A percentile compares a stretch with the other conserved stretches of the same genome.
These are phyloP conservation scores for Teunomyces funiuensis DNA, from an alignment of 805 yeast genomes.

Conservation along the genomic window DNA sequence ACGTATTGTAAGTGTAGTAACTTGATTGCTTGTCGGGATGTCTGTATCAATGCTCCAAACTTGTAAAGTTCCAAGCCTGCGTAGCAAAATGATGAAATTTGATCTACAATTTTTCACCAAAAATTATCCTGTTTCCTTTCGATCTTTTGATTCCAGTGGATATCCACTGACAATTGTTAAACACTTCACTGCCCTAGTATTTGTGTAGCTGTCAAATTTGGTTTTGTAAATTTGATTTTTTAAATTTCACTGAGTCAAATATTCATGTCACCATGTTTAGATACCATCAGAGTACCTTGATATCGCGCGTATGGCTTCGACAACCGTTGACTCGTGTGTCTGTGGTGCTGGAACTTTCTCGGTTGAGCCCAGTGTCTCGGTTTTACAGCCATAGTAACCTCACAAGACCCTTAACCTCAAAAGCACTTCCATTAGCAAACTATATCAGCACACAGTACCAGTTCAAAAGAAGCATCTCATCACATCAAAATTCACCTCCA, in stretches of 20 bases:
- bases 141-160: too few relatives aligned
- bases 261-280: background rate
- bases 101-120: background rate
- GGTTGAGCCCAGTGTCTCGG: background rate
- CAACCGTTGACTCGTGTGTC: background rate
- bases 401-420: background rate
- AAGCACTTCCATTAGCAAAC: background rate
- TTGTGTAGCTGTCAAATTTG: background rate
- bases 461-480: background rate
- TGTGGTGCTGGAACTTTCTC: background rate
- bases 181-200: too few relatives aligned
- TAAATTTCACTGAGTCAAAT: background rate
- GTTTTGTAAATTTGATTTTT: slow-evolving; percentile 1
- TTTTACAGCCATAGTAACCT: background rate
- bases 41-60: background rate
- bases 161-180: too few relatives aligned
- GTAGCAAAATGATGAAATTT: too few relatives aligned
- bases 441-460: background rate
- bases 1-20: too few relatives aligned
- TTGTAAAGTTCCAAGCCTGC: too few relatives aligned
- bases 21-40: background rate
- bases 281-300: background rate
- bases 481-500: background rate
- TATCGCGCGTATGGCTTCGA: background rate
- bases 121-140: background rate